Conservation (phyloP, 148 eudicot species). For the Dianthus caryophyllus region DNA sequence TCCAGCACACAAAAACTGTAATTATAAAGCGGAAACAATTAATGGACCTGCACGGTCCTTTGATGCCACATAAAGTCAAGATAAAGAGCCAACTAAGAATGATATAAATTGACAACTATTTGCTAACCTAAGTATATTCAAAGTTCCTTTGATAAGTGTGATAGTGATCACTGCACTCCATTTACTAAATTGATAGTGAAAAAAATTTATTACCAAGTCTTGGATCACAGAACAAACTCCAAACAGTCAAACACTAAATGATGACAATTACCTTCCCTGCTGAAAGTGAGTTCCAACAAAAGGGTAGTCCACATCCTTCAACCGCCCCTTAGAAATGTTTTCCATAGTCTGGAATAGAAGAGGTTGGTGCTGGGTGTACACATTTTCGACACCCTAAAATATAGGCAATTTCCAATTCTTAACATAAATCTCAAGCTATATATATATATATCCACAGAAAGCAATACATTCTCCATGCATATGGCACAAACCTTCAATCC, state of each 20-base stretch:
- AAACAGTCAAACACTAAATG: neutral
- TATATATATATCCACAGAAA: neutral
- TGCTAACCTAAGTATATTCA: neutral
- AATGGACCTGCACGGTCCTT: neutral
- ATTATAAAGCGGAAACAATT: neutral
- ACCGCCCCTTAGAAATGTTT: conserved; percentile 77
- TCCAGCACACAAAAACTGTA: neutral
- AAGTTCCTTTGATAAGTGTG: neutral
- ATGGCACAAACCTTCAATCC: conserved; percentile 68
- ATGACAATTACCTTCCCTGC: conserved; percentile 60
- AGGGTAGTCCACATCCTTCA: conserved; percentile 90
- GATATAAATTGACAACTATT: too few relatives aligned
- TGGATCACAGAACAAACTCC: neutral
- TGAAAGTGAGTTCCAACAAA: conserved; percentile 81
- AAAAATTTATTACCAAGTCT: neutral
- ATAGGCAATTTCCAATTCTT: conserved; percentile 3
- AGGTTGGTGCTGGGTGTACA: conserved; percentile 98
- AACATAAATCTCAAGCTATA: conserved; percentile 20
- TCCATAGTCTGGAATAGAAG: conserved; percentile 84
- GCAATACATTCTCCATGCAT: neutral
- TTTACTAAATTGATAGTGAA: neutral
- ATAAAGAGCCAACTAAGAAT: neutral
- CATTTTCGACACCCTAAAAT: conserved; percentile 92
- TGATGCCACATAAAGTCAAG: neutral
- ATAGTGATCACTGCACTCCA: neutral